Base-by-base conservation (phyloP, 345 rosid genomes). In the Camelina hispida region DNA sequence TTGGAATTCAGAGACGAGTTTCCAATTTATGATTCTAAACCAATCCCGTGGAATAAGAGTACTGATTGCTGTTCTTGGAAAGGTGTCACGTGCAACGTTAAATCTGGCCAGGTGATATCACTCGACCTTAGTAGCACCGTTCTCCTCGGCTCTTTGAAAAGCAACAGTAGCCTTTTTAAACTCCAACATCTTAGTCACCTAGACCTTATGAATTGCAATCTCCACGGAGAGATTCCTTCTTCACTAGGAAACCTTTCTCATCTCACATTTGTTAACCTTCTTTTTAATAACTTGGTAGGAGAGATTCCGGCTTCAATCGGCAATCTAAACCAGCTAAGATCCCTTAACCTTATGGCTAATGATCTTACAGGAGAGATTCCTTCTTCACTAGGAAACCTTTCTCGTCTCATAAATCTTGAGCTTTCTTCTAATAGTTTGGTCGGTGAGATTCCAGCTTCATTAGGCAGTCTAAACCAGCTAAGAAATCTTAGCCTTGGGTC, bases 171-270 rank as follows among this genome's bases (percentile, higher is more conserved):
- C 7, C 61, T 68, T 38, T 68, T 68, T 3, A 65, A 3, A 40
- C 63, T 73, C 28, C 63, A 23, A 40, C 15, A 16, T 62, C 76
- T 62, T 54, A 50, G 67, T 22, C 55, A 48, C 38, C 40, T 71
- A 37, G 1, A 60, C 47, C 60, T 48, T 47, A 0, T 0, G 0
- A 14, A 14, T n/a, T 40, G 73, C 10, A 0, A 25, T 12, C 28
- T 68, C 42, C 13, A 20, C 16, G 73, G 64, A 38, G 54, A 69
- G 30, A 56, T 69, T 16, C 74, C 74, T 18, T 57, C 65, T 69
- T 69, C 73, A 43, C 28, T 69, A 56, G 73, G 73, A 40, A 69
- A 42, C 63, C 73, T 69, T 69, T 69, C 73, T 40, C 4, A 5
- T 10, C 73, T 69, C 53, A 23, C 12, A 40, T 5, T 28, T 28